Evolutionary conservation across 805 yeast genomes (phyloP), one percentile per base, ranked within the genome.

Genomic region (Metschnikowia reukaufii): DNA sequence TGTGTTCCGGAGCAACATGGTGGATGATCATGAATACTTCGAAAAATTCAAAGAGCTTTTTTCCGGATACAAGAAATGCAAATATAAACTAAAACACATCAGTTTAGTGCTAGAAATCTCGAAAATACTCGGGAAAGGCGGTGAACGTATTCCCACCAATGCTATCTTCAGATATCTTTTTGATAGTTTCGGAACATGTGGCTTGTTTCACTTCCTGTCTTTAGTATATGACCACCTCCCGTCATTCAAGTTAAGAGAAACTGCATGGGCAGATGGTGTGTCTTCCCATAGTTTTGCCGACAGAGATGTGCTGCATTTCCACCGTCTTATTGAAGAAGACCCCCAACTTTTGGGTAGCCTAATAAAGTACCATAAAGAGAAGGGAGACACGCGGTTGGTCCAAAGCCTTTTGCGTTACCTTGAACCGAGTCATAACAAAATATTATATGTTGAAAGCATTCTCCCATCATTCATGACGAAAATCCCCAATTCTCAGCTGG

Each of bases 271-370:
- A 1, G 52, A 51, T 6, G 44, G 49, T 10, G 30, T 39, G 5
- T 21, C 7, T 2, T 8, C 36, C 6, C 43, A 47, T 31, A 38
- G 31, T 4, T 18, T 46, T 13, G 46, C 56, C 2, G 49, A 57
- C 2, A 43, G 57, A 12, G 37, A 55, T n/a, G 51, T 58, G 1
- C 45, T 50, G 37, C 66, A 65, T 33, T 65, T 63, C 42, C 49
- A 17, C 40, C 21, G 33, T 37, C 38, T 63, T 2, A 55, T 72
- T 6, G 64, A 66, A 44, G 40, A 54, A 31, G 57, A 61, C 17
- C 74, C 76, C 0, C 55, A 58, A 10, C 51, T 70, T n/a, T 39
- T 72, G 17, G 46, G 40, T 3, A 53, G 63, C 6, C 54, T 72
- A 15, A 45, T 70, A 8, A 43, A 49, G 9, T 68, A 64, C 49